Evolutionary conservation across 1,284 basidiomycete species (phyloP), one percentile per base, ranked within the genome.

Genomic region (Laetiporus sulphureus): DNA sequence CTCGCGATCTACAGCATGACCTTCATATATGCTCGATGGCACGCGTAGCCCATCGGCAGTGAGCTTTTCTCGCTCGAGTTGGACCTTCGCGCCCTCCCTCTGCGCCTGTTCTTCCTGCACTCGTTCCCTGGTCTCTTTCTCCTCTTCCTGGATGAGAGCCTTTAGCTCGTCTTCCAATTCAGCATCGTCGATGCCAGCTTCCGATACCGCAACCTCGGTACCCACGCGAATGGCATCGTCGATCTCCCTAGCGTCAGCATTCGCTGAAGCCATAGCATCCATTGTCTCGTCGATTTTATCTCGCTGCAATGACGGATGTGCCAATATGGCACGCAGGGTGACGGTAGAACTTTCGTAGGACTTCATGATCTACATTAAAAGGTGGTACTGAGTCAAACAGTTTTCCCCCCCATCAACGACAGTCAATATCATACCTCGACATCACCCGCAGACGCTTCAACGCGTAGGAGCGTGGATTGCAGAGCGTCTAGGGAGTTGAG

Each of bases 401-500:
- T n/a, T n/a, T n/a, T n/a, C n/a, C n/a, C n/a, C n/a, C n/a, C 12
- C 25, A 25, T 34, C 20, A 25, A 18, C 31, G 8, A 4, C 5
- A 21, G 15, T 32, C 10, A 36, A n/a, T 5, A 32, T 51, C 62
- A 43, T 58, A 92, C 91, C 70, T 93, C 85, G 5, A 93, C 74
- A 61, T 98, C 89, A 4, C 83, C 83, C 33, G 86, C 87, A 16
- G 94, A 90, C 13, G 83, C 77, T 63, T 98, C 91, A 3, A 98
- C 87, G 37, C 80, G 78, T 39, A 90, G 66, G 15, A 96, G 63
- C 0, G 93, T 90, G 2, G 73, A 65, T 45, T 85, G 78, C 10
- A 98, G 66, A 31, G 82, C 90, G 40, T 83, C 77, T 1, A 89
- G 66, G 0, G 89, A 81, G 1, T 68, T 75, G 1, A 91, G 62